Evolutionary conservation across 345 rosid genomes (phyloP).

Genomic region (Moringa oleifera): DNA sequence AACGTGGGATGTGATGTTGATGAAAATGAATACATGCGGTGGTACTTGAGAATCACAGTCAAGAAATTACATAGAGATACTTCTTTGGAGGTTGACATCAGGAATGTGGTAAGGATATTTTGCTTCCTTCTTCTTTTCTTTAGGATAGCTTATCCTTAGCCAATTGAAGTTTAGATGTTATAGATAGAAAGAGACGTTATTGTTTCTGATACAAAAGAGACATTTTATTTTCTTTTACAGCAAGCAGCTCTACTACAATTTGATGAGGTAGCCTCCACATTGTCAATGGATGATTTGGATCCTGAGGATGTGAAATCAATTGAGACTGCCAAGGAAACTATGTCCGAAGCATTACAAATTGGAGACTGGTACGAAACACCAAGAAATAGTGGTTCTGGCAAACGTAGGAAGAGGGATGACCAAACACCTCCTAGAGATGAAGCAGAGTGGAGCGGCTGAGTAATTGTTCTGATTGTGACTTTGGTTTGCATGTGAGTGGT

Average conservation of each 20-base stretch:
- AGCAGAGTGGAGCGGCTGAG: constrained; percentile 27
- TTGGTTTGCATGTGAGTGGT: no score
- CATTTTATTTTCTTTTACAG: no score
- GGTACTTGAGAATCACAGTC: constrained; percentile 57
- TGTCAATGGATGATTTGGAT: constrained; percentile 58
- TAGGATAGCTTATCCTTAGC: no score
- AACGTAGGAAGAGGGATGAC: constrained; percentile 59
- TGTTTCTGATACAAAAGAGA: no score
- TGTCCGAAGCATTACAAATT: constrained; percentile 31
- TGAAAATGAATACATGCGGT: constrained; percentile 73
- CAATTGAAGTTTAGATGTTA: constrained; percentile 28
- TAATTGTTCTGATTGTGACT: no score
- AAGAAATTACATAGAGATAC: constrained; percentile 32
- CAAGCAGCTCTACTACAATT: constrained; percentile 35
- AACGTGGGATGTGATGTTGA: constrained; percentile 57
- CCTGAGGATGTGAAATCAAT: constrained; percentile 65
- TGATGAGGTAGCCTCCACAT: constrained; percentile 41
- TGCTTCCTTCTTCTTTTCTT: constrained; percentile 9
- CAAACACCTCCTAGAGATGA: constrained; percentile 13
- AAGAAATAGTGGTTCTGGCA: constrained; percentile 35
- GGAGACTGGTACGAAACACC: constrained; percentile 31
- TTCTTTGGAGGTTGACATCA: constrained; percentile 31
- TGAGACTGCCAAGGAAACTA: constrained; percentile 64
- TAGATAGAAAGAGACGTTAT: neutral
- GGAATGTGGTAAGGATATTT: constrained; percentile 26